phyloP scores from a whole-genome alignment of 2,329 filamentous ascomycete genomes.

The Cladosporium halotolerans region DNA sequence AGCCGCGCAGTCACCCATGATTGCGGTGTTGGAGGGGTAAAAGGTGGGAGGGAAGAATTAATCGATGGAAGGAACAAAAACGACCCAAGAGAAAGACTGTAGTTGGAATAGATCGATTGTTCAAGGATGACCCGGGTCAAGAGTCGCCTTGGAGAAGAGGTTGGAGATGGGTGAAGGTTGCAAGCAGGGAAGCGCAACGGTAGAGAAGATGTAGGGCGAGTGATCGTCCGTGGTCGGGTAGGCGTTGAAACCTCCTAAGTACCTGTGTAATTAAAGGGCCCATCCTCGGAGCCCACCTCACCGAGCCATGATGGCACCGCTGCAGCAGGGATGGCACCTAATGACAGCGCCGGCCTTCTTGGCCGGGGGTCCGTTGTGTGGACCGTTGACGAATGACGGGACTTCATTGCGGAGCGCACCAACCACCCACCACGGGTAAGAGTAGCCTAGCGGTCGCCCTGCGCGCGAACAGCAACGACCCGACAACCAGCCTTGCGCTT shows the following conservation, averaged over 20 bases:
- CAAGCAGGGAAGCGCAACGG: background rate
- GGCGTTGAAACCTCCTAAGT: constrained; percentile 8
- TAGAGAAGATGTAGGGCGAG: constrained; percentile 1
- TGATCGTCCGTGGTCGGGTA: constrained; percentile 2
- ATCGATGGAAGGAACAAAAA: background rate
- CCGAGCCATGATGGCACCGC: background rate
- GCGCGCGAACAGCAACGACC: background rate
- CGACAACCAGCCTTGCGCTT: background rate
- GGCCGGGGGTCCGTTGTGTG: constrained; percentile 3
- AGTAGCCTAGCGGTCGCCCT: background rate
- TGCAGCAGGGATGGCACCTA: constrained; percentile 8
- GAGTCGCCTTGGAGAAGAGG: background rate
- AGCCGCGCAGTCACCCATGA: constrained; percentile 7
- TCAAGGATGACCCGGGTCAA: constrained; percentile 4
- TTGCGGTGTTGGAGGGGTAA: background rate
- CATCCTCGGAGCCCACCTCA: background rate
- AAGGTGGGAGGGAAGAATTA: background rate
- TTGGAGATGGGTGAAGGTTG: background rate
- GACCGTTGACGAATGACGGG: constrained; percentile 9
- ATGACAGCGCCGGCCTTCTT: constrained; percentile 3
- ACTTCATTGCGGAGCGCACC: background rate
- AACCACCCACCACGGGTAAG: background rate
- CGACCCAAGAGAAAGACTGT: constrained; percentile 11
- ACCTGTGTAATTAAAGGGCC: constrained; percentile 9
- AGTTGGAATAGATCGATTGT: background rate